phyloP scores from a whole-genome alignment of 1,139 yeast genomes.

The Kodamaea derodonti region DNA sequence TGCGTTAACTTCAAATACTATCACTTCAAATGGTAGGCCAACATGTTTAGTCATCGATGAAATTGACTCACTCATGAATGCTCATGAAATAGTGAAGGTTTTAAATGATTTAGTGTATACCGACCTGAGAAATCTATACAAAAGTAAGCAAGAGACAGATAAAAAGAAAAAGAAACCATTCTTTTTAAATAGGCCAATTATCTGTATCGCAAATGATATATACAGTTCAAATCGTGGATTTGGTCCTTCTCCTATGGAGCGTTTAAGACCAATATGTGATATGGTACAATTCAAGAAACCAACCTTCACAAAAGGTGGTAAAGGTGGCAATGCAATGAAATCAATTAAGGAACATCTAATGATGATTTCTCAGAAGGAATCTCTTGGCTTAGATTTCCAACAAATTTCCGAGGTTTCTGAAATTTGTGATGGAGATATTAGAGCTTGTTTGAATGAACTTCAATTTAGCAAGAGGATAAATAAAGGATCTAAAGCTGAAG shows the following conservation, averaged over 20 bases:
- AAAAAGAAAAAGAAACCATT: constrained; percentile 27
- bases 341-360: constrained; percentile 40
- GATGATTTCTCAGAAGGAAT: constrained; percentile 30
- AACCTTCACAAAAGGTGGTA: constrained; percentile 34
- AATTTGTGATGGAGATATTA: constrained; percentile 74
- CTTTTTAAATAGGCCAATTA: constrained; percentile 73
- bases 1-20: constrained; percentile 64
- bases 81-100: constrained; percentile 66
- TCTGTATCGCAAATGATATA: constrained; percentile 87
- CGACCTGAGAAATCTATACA: constrained; percentile 52
- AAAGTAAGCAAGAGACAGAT: constrained; percentile 16
- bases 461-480: constrained; percentile 54
- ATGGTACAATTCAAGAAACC: constrained; percentile 65
- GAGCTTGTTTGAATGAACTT: constrained; percentile 80
- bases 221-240: constrained; percentile 47
- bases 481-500: constrained; percentile 23
- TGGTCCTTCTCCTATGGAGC: constrained; percentile 53
- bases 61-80: constrained; percentile 83
- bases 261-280: constrained; percentile 70
- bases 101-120: constrained; percentile 56
- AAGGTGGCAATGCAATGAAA: constrained; percentile 34
- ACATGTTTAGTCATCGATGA: constrained; percentile 85
- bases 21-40: constrained; percentile 56
- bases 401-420: constrained; percentile 55
- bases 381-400: constrained; percentile 29